Evolutionary conservation across 129 eudicot genomes (phyloP).

Genomic region (Rutidosis leptorrhynchoides): DNA sequence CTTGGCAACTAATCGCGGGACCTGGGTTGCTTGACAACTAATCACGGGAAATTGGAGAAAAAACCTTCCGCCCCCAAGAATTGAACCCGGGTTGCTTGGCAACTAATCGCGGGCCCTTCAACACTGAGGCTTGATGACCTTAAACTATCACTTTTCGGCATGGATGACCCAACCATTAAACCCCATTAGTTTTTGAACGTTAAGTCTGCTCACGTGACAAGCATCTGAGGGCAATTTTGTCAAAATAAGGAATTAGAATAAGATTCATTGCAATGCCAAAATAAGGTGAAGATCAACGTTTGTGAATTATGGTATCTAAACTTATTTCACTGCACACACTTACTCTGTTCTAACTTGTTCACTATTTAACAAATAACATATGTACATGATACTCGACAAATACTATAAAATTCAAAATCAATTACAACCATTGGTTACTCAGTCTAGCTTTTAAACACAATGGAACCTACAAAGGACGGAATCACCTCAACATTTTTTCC

Average conservation of each 20-base stretch:
- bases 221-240: no score
- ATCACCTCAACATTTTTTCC: constrained; percentile 19
- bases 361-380: constrained; percentile 40
- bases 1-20: no score
- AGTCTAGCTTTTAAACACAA: constrained; percentile 15
- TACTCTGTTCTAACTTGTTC: constrained; percentile 41
- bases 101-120: no score
- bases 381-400: constrained; percentile 37
- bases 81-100: no score
- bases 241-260: constrained; percentile 10
- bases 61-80: no score
- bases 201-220: no score
- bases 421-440: background rate
- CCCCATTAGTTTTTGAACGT: no score
- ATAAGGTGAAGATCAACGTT: constrained; percentile 25
- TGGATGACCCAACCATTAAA: no score
- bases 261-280: constrained; percentile 25
- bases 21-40: no score
- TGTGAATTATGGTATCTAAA: constrained; percentile 36
- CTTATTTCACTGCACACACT: constrained; percentile 37
- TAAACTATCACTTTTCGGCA: no score
- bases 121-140: no score
- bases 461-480: constrained; percentile 23
- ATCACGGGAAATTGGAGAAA: no score
- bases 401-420: constrained; percentile 18